Base-by-base conservation (phyloP, 768 basidiomycete genomes). In the Chlorophyllum brunneum region DNA sequence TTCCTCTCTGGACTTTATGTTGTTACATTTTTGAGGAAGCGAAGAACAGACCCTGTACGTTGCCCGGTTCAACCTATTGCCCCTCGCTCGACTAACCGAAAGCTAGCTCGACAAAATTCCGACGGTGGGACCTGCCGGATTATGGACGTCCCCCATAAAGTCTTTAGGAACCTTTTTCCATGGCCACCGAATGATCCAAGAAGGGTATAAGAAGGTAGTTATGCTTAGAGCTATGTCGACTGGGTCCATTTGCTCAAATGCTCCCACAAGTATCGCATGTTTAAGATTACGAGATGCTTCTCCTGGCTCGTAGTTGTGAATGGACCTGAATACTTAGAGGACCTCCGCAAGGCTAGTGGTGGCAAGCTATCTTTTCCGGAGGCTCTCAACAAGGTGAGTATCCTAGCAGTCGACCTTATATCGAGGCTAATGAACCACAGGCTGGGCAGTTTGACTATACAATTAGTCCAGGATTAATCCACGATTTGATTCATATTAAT, bases 261-360 rank as follows among this genome's bases (percentile, higher is more conserved):
- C 29, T 8, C 23, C 61, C 54, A n/a, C n/a, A n/a, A 54, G 47
- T 61, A 63, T 43, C 46, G 44, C 5, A 48, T 58, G 31, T 65
- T 63, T 57, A 65, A 59, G 39, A 22, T 65, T 2, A 47, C 59
- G 5, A 56, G 54, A 30, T 48, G 59, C 11, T 40, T 48, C 31
- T 16, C 20, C 11, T 59, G 56, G 58, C 34, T 59, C 4, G 43
- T 62, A 15, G 62, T 82, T 7, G 61, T 76, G 31, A 67, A 69
- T 16, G 72, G 78, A 0, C 63, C 67, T 0, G 55, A 71, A 23
- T 65, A 74, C 37, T 61, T 81, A 7, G 75, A 81, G 5, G 81
- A 83, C 37, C 56, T 83, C 15, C 72, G 77, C 24, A 66, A 60
- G 45, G 68, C 70, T 0, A 51, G 54, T 0, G 68, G 69, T 3